A percentile compares a stretch with the other conserved stretches of the same genome.
Conservation (phyloP, 208 protist genomes). For the Leishmania guyanensis region DNA sequence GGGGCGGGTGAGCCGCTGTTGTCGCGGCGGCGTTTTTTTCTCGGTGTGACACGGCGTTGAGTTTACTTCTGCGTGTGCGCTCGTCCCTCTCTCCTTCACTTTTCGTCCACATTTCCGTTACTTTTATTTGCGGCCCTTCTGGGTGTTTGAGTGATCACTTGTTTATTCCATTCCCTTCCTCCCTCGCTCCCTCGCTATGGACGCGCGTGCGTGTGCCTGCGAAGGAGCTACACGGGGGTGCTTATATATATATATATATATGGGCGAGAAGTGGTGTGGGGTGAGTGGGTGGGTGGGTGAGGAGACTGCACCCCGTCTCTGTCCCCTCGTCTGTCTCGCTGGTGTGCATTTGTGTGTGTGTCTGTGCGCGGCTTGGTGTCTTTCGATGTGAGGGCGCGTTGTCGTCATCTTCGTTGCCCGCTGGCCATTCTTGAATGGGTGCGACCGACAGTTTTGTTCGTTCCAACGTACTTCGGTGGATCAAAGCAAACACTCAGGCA, state of each 20-base stretch:
- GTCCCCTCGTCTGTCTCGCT: not conserved
- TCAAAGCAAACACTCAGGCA: too few species aligned
- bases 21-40: not conserved
- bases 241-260: too few species aligned
- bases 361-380: not conserved
- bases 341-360: not conserved
- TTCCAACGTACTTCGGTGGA: too few species aligned
- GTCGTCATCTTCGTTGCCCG: constrained; percentile 3
- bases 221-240: too few species aligned
- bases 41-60: not conserved
- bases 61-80: not conserved
- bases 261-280: not conserved
- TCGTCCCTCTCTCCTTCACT: not conserved
- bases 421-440: not conserved
- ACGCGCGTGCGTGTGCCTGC: too few species aligned
- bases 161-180: not conserved
- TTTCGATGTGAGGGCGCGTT: not conserved
- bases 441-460: too few species aligned
- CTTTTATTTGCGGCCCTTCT: too few species aligned
- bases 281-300: not conserved
- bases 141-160: not conserved
- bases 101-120: constrained; percentile 19
- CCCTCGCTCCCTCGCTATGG: not conserved
- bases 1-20: not conserved
- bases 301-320: not conserved